Evolutionary conservation across 163 green algal species (phyloP), one percentile per base, ranked within the genome.

Genomic region (Scenedesmus sp.): DNA sequence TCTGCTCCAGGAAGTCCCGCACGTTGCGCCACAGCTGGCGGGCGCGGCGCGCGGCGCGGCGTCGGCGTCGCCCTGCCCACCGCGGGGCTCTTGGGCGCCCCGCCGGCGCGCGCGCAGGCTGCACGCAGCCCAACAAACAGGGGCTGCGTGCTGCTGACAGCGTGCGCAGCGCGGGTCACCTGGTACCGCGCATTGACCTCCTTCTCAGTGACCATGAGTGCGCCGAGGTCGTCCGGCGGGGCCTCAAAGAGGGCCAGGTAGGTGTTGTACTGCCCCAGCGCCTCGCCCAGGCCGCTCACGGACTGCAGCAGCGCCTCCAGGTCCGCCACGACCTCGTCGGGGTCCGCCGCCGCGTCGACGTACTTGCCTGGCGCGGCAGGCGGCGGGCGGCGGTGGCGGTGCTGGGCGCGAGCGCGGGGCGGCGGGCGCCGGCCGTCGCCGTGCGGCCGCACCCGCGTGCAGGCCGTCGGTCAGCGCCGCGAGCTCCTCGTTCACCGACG

Each of bases 21-120:
- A 95, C 76, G 5, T 79, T 82, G 65, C 91, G 90, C 92, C 92
- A 95, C 39, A 92, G 77, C 83, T 89, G 81, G 53, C 72, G 2
- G 29, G 6, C n/a, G n/a, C n/a, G n/a, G n/a, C n/a, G n/a, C n/a
- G n/a, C n/a, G n/a, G n/a, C n/a, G n/a, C n/a, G n/a, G n/a, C n/a
- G n/a, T n/a, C n/a, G n/a, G n/a, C n/a, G n/a, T n/a, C n/a, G n/a
- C n/a, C n/a, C n/a, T n/a, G n/a, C n/a, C n/a, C n/a, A n/a, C n/a
- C n/a, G n/a, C n/a, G n/a, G n/a, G n/a, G n/a, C n/a, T n/a, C n/a
- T n/a, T n/a, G n/a, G n/a, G n/a, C n/a, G n/a, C n/a, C n/a, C n/a
- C n/a, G n/a, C n/a, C n/a, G n/a, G n/a, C n/a, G n/a, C 20, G n/a
- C 26, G 24, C 17, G 24, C 24, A 31, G 45, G 15, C 15, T 54